Base-by-base conservation (phyloP, 2,329 filamentous ascomycete genomes). In the Aspergillus sergii region DNA sequence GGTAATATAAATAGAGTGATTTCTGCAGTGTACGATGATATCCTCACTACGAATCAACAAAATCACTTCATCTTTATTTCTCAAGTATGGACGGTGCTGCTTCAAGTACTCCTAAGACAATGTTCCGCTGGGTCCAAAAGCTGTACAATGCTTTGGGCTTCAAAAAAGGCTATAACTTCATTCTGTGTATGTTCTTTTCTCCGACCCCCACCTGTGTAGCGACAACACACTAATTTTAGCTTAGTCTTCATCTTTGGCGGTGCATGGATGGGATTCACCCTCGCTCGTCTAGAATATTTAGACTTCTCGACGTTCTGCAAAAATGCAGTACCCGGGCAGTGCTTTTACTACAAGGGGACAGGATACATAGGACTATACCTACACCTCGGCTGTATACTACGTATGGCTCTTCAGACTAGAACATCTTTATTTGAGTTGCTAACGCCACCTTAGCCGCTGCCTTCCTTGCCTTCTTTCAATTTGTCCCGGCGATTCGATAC, bases 21-120 rank as follows among this genome's bases (percentile, higher is more conserved):
- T 0, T n/a, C 8, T 3, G 0, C 7, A 16, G 6, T n/a, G 0
- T n/a, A 2, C 19, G 0, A 41, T 4, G 0, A n/a, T 19, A 1
- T 19, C 39, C 8, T 41, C 0, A 41, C 3, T 4, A 0, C 2
- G 14, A 1, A 9, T 41, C 19, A n/a, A 1, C 9, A 41, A n/a
- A n/a, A n/a, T 41, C 39, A n/a, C 19, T n/a, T 41, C 16, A 9
- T 41, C 39, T 41, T 41, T 41, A 3, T 9, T 16, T 21, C 12
- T 28, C 12, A 19, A 19, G 0, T 14, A 54, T 34, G 30, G 6
- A 34, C 10, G 0, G 2, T 16, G 12, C 21, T 11, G 9, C 51
- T 2, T 21, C 30, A 12, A 11, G 14, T n/a, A 14, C 51, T 23
- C 11, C 43, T 12, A 48, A 12, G 2, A 19, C 16, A 8, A 46